Evolutionary conservation across 495 filamentous ascomycete species (phyloP).

Genomic region (Hamigera avellanea): DNA sequence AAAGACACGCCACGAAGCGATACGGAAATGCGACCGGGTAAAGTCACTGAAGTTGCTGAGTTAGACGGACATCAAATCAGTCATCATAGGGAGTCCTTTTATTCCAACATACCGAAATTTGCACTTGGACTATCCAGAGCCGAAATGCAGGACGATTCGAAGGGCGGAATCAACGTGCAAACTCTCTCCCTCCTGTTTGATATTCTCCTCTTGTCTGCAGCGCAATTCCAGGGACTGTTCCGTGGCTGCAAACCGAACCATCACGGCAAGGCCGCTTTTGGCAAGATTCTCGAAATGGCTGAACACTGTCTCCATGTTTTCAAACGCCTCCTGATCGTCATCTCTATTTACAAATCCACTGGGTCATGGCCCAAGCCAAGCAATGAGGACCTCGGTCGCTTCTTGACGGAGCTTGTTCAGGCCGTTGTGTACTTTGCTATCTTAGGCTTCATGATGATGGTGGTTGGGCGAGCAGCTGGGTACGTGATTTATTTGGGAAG

Average conservation of each 20-base stretch:
- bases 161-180: conserved; percentile 10
- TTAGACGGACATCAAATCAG: conserved; percentile 30
- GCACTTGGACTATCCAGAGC: conserved; percentile 1
- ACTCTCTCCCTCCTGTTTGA: conserved; percentile 21
- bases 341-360: conserved; percentile 23
- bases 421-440: conserved; percentile 25
- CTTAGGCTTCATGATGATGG: conserved; percentile 21
- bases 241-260: conserved; percentile 15
- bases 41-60: conserved; percentile 24
- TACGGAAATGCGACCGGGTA: neutral
- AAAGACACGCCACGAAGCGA: too few species aligned
- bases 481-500: conserved; percentile 26
- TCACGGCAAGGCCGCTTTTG: conserved; percentile 16
- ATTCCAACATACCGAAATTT: conserved; percentile 14
- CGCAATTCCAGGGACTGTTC: conserved; percentile 16
- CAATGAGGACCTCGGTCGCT: conserved; percentile 19
- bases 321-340: conserved; percentile 12
- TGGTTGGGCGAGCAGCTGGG: conserved; percentile 21
- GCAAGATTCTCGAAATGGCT: conserved; percentile 22
- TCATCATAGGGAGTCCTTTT: conserved; percentile 6
- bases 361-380: conserved; percentile 22
- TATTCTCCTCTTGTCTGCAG: conserved; percentile 18
- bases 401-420: conserved; percentile 23
- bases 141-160: conserved; percentile 7
- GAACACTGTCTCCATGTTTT: conserved; percentile 27